These are phyloP conservation scores for Colletotrichum abscissum DNA, from an alignment of 2,329 filamentous ascomycete species.

Conservation along the genomic window DNA sequence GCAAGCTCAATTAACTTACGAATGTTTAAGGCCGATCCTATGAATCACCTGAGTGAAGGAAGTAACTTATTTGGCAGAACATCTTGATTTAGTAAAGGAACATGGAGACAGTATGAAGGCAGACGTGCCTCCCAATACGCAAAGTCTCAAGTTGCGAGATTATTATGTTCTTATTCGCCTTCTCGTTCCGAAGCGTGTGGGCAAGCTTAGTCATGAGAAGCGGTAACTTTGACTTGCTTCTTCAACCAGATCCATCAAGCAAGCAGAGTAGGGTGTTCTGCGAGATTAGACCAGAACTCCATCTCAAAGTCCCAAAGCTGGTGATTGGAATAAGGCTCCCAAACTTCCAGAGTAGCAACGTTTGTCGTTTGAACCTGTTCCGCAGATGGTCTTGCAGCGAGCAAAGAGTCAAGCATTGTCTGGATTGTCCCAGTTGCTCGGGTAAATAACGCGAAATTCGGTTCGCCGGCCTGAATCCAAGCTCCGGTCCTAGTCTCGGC, in stretches of 20 bases:
- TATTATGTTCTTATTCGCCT: neutral
- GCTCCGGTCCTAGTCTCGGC: conserved; percentile 32
- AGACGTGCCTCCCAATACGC: neutral
- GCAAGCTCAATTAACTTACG: too few species aligned
- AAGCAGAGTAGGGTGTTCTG: conserved; percentile 37
- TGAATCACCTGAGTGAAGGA: too few species aligned
- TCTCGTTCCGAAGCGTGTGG: neutral
- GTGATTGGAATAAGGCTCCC: conserved; percentile 30
- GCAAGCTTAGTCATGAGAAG: neutral
- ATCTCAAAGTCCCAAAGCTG: conserved; percentile 37
- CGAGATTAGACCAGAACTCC: conserved; percentile 37
- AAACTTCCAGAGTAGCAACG: neutral
- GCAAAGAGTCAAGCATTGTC: conserved; percentile 31
- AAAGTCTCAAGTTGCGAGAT: neutral
- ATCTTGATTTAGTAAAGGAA: too few species aligned
- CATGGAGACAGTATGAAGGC: neutral
- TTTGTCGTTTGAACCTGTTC: neutral
- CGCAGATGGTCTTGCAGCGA: neutral
- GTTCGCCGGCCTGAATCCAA: conserved; percentile 32
- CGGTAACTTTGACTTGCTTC: neutral
- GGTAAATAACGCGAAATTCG: conserved; percentile 36
- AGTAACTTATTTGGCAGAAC: too few species aligned
- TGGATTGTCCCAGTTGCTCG: conserved; percentile 36
- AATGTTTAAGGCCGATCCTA: neutral
- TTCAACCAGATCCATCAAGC: neutral